Conservation (phyloP, 768 basidiomycete genomes). For the Boletus subparvulus region DNA sequence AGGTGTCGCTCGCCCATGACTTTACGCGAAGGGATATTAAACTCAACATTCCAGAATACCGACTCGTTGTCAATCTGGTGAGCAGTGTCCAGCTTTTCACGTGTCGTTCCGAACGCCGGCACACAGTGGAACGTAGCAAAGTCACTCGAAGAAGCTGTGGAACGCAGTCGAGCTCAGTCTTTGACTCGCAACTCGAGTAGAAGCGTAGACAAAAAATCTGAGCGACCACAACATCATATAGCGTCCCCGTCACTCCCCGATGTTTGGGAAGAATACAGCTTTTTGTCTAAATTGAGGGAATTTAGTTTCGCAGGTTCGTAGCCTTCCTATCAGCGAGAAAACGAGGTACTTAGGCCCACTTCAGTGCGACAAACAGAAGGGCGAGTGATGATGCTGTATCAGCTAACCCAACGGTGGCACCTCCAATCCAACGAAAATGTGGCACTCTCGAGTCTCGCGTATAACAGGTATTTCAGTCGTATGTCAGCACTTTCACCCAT, state of each 20-base stretch:
- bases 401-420: conserved; percentile 39
- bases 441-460: conserved; percentile 48
- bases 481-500: background rate
- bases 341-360: background rate
- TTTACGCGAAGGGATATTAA: conserved; percentile 32
- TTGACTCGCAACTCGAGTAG: background rate
- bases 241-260: background rate
- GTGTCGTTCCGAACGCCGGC: background rate
- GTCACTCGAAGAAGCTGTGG: conserved; percentile 31
- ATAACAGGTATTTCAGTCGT: conserved; percentile 56
- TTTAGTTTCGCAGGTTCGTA: conserved; percentile 29
- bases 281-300: conserved; percentile 16
- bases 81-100: background rate
- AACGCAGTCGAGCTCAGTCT: conserved; percentile 4
- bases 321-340: background rate
- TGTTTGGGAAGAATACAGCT: background rate
- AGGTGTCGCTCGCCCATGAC: conserved; percentile 37
- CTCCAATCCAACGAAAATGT: conserved; percentile 36
- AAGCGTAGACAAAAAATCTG: conserved; percentile 1
- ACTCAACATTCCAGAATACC: conserved; percentile 12
- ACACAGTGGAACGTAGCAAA: conserved; percentile 47
- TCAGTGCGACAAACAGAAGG: conserved; percentile 63
- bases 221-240: background rate
- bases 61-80: conserved; percentile 45
- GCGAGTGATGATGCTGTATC: conserved; percentile 46